Conservation (phyloP, 768 basidiomycete species). For the Auricularia auricula-judae region DNA sequence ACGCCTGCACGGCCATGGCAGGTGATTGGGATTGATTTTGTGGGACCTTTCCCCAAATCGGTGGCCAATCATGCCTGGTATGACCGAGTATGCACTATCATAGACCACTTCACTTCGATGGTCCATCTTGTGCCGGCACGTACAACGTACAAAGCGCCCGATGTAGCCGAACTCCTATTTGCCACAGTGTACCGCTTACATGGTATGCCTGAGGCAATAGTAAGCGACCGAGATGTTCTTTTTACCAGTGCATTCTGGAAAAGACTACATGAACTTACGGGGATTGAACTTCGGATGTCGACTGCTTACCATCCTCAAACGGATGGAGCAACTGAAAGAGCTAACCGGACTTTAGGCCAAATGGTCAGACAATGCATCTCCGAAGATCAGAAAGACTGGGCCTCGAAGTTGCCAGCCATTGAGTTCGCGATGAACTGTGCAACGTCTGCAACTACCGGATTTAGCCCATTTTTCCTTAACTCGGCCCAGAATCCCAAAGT, state of each 20-base stretch:
- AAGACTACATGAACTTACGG: neutral
- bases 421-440: slow-evolving; percentile 14
- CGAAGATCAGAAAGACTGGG: slow-evolving; percentile 6
- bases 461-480: slow-evolving; percentile 12
- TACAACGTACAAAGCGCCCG: slow-evolving; percentile 18
- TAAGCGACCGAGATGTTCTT: slow-evolving; percentile 29
- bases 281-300: slow-evolving; percentile 19
- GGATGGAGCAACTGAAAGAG: slow-evolving; percentile 27
- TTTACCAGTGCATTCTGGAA: slow-evolving; percentile 28
- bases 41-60: slow-evolving; percentile 10
- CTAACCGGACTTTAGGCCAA: neutral
- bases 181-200: slow-evolving; percentile 24
- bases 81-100: slow-evolving; percentile 13
- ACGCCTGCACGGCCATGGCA: slow-evolving; percentile 5
- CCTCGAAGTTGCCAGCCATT: slow-evolving; percentile 1
- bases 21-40: slow-evolving; percentile 18
- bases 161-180: slow-evolving; percentile 28
- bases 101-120: slow-evolving; percentile 13
- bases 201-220: slow-evolving; percentile 26
- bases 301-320: slow-evolving; percentile 33
- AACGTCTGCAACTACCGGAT: slow-evolving; percentile 10
- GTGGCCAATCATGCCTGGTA: no score
- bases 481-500: slow-evolving; percentile 6
- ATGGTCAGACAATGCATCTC: slow-evolving; percentile 1
- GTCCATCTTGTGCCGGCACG: slow-evolving; percentile 20